Conservation (phyloP, 495 filamentous ascomycete genomes). For the Schizothecium vesticola region DNA sequence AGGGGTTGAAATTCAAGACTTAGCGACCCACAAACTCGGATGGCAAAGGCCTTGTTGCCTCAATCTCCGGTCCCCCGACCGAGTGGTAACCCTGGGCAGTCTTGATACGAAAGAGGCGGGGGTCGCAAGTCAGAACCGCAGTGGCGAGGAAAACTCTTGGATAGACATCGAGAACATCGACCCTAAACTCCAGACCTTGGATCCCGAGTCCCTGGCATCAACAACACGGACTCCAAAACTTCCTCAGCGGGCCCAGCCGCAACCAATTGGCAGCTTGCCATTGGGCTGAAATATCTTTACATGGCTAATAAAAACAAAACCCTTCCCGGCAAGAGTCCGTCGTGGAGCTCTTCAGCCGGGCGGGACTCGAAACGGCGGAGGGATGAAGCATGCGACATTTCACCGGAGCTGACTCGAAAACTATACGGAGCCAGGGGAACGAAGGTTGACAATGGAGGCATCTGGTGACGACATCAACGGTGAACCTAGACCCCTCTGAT, state of each 20-base stretch:
- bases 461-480: conserved; percentile 3
- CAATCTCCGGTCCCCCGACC: neutral
- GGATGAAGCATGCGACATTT: conserved; percentile 4
- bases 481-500: neutral
- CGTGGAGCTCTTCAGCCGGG: conserved; percentile 29
- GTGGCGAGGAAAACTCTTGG: neutral
- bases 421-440: neutral
- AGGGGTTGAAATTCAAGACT: neutral
- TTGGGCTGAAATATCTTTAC: conserved; percentile 10
- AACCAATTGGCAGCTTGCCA: conserved; percentile 12
- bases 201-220: neutral
- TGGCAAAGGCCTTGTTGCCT: neutral
- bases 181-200: neutral
- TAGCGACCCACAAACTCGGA: neutral
- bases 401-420: conserved; percentile 8
- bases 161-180: neutral
- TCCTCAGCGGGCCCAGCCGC: conserved; percentile 3
- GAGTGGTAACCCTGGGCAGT: neutral
- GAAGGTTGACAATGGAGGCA: neutral
- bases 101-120: neutral
- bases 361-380: conserved; percentile 17
- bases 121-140: neutral
- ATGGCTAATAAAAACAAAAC: conserved; percentile 20
- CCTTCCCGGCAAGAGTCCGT: conserved; percentile 3
- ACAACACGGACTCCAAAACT: neutral